Conservation (phyloP, 768 basidiomycete genomes). For the Boletellus emodensis region DNA sequence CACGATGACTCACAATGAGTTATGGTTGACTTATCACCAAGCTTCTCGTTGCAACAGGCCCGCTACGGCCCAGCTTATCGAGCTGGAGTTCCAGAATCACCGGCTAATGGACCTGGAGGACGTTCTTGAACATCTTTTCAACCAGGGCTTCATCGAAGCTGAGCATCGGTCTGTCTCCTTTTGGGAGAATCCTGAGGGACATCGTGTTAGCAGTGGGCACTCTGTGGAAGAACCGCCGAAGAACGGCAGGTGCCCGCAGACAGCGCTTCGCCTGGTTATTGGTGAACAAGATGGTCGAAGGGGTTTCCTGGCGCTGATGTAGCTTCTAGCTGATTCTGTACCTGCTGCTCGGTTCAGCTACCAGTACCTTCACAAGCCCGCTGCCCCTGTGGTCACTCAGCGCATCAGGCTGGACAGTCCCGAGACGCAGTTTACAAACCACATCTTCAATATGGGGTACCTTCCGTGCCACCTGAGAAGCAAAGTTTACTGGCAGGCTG, state of each 20-base stretch:
- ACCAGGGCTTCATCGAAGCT: conserved; percentile 45
- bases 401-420: conserved; percentile 38
- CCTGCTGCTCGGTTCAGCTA: conserved; percentile 45
- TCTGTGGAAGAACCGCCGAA: conserved; percentile 34
- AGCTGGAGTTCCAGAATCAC: conserved; percentile 40
- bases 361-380: conserved; percentile 33
- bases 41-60: conserved; percentile 40
- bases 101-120: conserved; percentile 44
- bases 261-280: conserved; percentile 44
- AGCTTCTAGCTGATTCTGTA: conserved; percentile 36
- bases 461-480: conserved; percentile 33
- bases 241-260: conserved; percentile 41
- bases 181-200: conserved; percentile 42
- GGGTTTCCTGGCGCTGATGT: not conserved
- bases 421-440: conserved; percentile 43
- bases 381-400: conserved; percentile 36
- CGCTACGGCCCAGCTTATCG: conserved; percentile 44
- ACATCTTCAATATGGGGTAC: conserved; percentile 42
- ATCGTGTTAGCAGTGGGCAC: conserved; percentile 34
- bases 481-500: conserved; percentile 40
- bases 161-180: conserved; percentile 39
- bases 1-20: conserved; percentile 34
- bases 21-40: conserved; percentile 49
- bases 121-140: conserved; percentile 43
- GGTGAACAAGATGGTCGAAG: conserved; percentile 28